Base-by-base conservation (phyloP, 352 stramenopile species). In the Phytophthora europaea region DNA sequence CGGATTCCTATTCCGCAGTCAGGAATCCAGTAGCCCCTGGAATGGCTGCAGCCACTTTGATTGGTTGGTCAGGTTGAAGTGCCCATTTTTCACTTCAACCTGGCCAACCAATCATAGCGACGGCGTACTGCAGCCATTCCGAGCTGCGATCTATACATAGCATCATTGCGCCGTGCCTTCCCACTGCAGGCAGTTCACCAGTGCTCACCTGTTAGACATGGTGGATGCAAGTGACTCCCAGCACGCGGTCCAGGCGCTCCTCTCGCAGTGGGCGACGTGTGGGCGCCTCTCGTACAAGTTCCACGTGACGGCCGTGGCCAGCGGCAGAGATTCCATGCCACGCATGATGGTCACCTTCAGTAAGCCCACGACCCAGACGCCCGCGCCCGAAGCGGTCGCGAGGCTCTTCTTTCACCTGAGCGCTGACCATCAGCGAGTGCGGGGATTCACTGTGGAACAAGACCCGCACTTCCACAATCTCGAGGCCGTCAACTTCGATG, bases 271-370 rank as follows among this genome's bases (percentile, higher is more conserved):
- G 76, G 34, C 58, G 9, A 67, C 86, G 5, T 69, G 56, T 13
- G 67, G 74, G 4, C 57, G 73, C 34, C 83, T 94, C 15, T 81
- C 76, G 23, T 92, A 92, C 86, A 89, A 88, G 38, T 91, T 85
- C 72, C 82, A 80, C 9, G 72, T 88, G 38, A 72, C 77, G 10
- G 56, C 67, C 20, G 47, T 69, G 3, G 56, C 67, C 22, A 79
- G 78, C 43, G 81, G 78, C 33, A 54, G 61, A 36, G 72, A 84
- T 34, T 70, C 78, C 51, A 67, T 78, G 54, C 68, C 73, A 38
- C 81, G 81, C 23, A 81, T 94, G 52, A 76, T 82, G 28, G 78
- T 79, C 48, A 89, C 82, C 9, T 92, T 94, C 72, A 92, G 86
- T 69, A 91, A 91, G 15, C 86, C 86, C 31, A 87, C 76, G 7